A percentile compares a stretch with the other conserved stretches of the same genome.
phyloP scores from a whole-genome alignment of 495 filamentous ascomycete genomes.

The Annulohypoxylon bovei region DNA sequence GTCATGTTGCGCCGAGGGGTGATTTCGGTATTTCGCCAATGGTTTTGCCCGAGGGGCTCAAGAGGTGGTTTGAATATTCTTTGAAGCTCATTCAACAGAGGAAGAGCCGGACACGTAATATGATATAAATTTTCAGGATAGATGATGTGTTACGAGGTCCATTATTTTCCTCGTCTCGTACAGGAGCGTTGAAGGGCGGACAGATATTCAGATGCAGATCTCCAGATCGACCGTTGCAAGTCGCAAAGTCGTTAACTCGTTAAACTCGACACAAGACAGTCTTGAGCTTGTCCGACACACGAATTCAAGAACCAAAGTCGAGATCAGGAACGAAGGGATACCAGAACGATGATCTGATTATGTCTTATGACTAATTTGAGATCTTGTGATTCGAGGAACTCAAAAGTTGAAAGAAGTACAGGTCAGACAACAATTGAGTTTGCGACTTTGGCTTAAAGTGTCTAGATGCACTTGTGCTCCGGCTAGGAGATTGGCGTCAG shows the following conservation, averaged over 20 bases:
- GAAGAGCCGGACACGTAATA: conserved; percentile 1
- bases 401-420: conserved; percentile 4
- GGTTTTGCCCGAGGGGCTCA: conserved; percentile 5
- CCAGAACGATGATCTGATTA: background rate
- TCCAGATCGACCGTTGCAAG: conserved; percentile 29
- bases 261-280: conserved; percentile 37
- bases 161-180: conserved; percentile 34
- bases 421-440: background rate
- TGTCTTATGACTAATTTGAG: conserved; percentile 18
- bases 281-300: conserved; percentile 27
- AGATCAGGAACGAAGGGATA: background rate
- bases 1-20: conserved; percentile 34
- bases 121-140: conserved; percentile 22
- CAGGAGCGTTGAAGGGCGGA: conserved; percentile 31
- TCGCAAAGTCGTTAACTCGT: conserved; percentile 14
- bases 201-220: conserved; percentile 45
- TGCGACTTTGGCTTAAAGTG: conserved; percentile 3
- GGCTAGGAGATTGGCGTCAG: conserved; percentile 9
- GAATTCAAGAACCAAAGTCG: background rate
- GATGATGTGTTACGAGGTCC: conserved; percentile 27
- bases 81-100: conserved; percentile 1
- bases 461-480: conserved; percentile 3
- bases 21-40: conserved; percentile 20
- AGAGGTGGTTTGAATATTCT: conserved; percentile 2
- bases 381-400: background rate